Base-by-base conservation (phyloP, 2,329 filamentous ascomycete species). In the Curvularia verruculosa region DNA sequence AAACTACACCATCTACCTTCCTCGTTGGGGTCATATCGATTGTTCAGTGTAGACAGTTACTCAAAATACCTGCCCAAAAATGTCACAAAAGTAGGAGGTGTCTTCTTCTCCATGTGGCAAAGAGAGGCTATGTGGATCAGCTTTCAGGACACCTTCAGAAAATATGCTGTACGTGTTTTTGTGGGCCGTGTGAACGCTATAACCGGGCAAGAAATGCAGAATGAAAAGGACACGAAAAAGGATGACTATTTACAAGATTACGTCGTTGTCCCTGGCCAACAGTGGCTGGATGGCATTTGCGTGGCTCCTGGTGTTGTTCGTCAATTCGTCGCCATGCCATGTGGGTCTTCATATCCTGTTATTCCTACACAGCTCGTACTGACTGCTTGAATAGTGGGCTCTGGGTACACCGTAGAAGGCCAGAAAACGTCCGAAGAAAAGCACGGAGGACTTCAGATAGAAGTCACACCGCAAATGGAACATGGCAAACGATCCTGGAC, bases 61-160 rank as follows among this genome's bases (percentile, higher is more conserved):
- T 46, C 43, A 0, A 18, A 40, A n/a, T 15, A 12, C 3, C 13
- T 52, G 3, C 34, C 50, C 0, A 3, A 3, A 1, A 23, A 12
- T 1, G 34, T 52, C 3, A 19, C 2, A 4, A 9, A 52, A 0
- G 2, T 3, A 1, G 50, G 43, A 3, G 31, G 50, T 3, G 15
- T 52, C 0, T 47, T 52, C 24, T 40, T 52, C 3, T 21, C 50
- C 1, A 47, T 52, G 41, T 52, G 50, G 41, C 50, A 52, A 13
- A n/a, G 50, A 7, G 50, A 52, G 5, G 50, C 50, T 1, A 52
- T 52, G 50, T 52, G 50, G 41, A 5, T 47, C 18, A 46, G 19
- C 3, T 52, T 45, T 26, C 0, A 18, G 2, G 10, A 15, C 28
- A 10, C 9, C 43, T 19, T 3, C 4, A 7, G 21, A 0, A 45